Conservation (phyloP, 2,329 filamentous ascomycete species). For the Emergomyces pasteurianus region DNA sequence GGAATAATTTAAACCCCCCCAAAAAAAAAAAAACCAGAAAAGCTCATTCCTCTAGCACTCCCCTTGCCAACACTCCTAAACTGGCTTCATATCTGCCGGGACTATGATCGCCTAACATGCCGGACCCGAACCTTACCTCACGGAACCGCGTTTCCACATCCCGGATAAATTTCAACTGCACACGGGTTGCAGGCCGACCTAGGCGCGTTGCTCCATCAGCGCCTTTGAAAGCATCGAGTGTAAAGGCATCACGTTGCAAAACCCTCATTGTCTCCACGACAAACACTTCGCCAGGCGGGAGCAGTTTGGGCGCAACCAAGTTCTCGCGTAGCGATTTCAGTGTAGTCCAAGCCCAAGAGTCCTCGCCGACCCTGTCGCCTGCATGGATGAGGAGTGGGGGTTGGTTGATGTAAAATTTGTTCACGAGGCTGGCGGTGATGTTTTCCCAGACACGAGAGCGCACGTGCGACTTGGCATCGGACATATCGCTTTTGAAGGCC, state of each 20-base stretch:
- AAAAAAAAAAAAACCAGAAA: not conserved
- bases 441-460: conserved; percentile 54
- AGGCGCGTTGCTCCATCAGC: conserved; percentile 36
- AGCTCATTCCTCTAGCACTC: conserved; percentile 30
- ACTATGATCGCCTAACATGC: conserved; percentile 66
- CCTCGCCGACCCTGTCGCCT: conserved; percentile 45
- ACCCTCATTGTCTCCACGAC: conserved; percentile 57
- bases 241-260: conserved; percentile 55
- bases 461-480: conserved; percentile 55
- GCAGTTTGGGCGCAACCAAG: conserved; percentile 57
- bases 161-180: conserved; percentile 57
- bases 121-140: conserved; percentile 58
- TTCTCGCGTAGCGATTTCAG: conserved; percentile 53
- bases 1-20: not conserved
- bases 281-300: conserved; percentile 68
- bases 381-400: conserved; percentile 33
- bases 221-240: conserved; percentile 19
- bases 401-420: conserved; percentile 47
- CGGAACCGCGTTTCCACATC: conserved; percentile 60
- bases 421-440: conserved; percentile 48
- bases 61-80: conserved; percentile 46
- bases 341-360: conserved; percentile 56
- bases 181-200: conserved; percentile 54
- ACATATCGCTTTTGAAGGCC: conserved; percentile 60
- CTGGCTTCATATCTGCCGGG: conserved; percentile 62